Evolutionary conservation across 176 grass and related monocot genomes (phyloP).

Genomic region (Alloteropsis semialata): DNA sequence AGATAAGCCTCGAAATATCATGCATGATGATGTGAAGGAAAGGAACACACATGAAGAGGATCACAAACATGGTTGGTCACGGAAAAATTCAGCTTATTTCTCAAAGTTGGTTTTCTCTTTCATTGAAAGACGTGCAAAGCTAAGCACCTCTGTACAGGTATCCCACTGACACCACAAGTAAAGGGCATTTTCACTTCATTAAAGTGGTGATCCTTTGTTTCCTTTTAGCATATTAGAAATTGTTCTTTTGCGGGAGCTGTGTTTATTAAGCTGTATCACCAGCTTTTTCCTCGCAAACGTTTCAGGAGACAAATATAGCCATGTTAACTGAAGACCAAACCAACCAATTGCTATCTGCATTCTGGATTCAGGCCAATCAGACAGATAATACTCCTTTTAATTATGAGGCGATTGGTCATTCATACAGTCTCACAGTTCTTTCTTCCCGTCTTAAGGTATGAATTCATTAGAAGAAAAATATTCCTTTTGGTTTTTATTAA

Average conservation of each 20-base stretch:
- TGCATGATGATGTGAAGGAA: too few relatives aligned
- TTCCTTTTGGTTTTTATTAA: slow-evolving; percentile 2
- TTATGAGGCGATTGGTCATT: slow-evolving; percentile 92
- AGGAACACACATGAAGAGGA: too few relatives aligned
- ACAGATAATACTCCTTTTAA: slow-evolving; percentile 88
- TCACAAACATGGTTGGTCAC: too few relatives aligned
- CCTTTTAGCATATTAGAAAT: neutral
- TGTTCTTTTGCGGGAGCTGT: neutral
- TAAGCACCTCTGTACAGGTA: slow-evolving; percentile 50
- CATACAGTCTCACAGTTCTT: slow-evolving; percentile 78
- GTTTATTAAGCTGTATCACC: neutral
- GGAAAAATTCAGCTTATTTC: too few relatives aligned
- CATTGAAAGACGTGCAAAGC: slow-evolving; percentile 50
- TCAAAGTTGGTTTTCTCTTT: too few relatives aligned
- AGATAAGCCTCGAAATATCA: slow-evolving; percentile 62
- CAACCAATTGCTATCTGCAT: slow-evolving; percentile 72
- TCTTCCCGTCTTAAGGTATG: slow-evolving; percentile 70
- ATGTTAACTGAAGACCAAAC: slow-evolving; percentile 89
- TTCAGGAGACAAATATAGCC: slow-evolving; percentile 66
- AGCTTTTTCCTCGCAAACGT: slow-evolving; percentile 3
- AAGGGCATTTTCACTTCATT: neutral
- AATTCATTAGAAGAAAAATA: neutral
- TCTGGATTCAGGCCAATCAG: slow-evolving; percentile 87
- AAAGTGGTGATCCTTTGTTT: neutral
- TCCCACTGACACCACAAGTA: neutral